Percentiles rank a stretch among this genome's conserved stretches.
Evolutionary conservation across 2,329 filamentous ascomycete genomes (phyloP).

Genomic region (Pseudogymnoascus destructans): DNA sequence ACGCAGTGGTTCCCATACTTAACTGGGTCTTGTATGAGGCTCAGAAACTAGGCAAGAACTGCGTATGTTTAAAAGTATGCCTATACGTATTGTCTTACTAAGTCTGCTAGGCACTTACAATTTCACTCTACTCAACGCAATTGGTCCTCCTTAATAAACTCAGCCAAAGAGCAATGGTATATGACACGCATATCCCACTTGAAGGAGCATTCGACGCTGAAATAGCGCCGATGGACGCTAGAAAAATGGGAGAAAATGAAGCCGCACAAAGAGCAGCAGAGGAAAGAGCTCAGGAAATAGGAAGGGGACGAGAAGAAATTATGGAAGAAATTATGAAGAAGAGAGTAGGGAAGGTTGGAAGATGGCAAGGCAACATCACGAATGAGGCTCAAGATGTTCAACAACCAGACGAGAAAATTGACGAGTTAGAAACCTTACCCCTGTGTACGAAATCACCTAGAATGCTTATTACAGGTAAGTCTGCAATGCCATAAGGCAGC

Average conservation of each 20-base stretch:
- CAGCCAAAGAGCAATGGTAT: slow-evolving; percentile 12
- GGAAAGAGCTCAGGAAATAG: slow-evolving; percentile 12
- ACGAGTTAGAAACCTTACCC: slow-evolving; percentile 10
- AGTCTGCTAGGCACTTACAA: slow-evolving; percentile 13
- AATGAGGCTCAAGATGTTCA: slow-evolving; percentile 9
- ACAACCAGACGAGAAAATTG: slow-evolving; percentile 4
- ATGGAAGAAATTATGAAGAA: slow-evolving; percentile 2
- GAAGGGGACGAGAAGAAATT: slow-evolving; percentile 12
- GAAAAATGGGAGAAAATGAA: slow-evolving; percentile 11
- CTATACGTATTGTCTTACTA: slow-evolving; percentile 11
- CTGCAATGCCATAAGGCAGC: slow-evolving; percentile 2
- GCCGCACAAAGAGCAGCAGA: slow-evolving; percentile 7
- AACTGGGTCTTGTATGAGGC: slow-evolving; percentile 14
- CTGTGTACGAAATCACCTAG: slow-evolving; percentile 15
- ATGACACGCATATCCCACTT: slow-evolving; percentile 10
- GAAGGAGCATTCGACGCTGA: slow-evolving; percentile 10
- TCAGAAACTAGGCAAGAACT: slow-evolving; percentile 13
- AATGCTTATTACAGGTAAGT: slow-evolving; percentile 16
- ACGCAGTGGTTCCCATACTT: slow-evolving; percentile 13
- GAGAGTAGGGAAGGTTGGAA: slow-evolving; percentile 12
- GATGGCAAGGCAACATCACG: slow-evolving; percentile 10
- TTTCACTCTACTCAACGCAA: slow-evolving; percentile 12
- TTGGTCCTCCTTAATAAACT: slow-evolving; percentile 5
- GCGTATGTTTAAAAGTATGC: slow-evolving; percentile 10
- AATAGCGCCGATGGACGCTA: slow-evolving; percentile 10